These are phyloP conservation scores for Moricandia arvensis DNA, from an alignment of 345 rosid genomes.

Conservation along the genomic window DNA sequence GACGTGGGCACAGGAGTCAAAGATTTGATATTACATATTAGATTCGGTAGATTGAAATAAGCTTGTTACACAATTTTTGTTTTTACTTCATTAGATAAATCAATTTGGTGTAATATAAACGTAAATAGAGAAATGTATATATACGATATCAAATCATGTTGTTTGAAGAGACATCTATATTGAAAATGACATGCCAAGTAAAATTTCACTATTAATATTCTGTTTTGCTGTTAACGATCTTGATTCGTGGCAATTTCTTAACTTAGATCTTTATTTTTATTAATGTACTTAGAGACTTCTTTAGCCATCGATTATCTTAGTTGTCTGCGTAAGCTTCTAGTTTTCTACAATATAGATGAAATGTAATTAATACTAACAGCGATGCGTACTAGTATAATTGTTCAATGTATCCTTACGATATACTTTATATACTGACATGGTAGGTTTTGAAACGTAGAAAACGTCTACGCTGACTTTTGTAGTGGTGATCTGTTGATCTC, in stretches of 20 bases:
- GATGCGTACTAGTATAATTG: constrained; percentile 15
- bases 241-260: too few species aligned
- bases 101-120: too few species aligned
- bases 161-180: too few species aligned
- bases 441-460: constrained; percentile 29
- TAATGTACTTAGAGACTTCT: too few species aligned
- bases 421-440: not conserved
- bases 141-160: too few species aligned
- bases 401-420: constrained; percentile 22
- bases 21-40: not conserved
- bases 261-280: too few species aligned
- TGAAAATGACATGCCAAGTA: too few species aligned
- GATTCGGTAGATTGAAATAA: not conserved
- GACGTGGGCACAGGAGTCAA: not conserved
- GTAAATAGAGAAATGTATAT: too few species aligned
- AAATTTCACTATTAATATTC: not conserved
- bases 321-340: not conserved
- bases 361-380: constrained; percentile 8
- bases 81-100: not conserved
- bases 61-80: not conserved
- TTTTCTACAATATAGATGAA: constrained; percentile 20
- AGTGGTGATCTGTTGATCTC: not conserved
- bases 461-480: constrained; percentile 25
- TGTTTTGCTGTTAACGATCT: not conserved
- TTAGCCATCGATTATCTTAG: too few species aligned